Evolutionary conservation across 345 rosid species (phyloP).

Genomic region (Citrus glauca): DNA sequence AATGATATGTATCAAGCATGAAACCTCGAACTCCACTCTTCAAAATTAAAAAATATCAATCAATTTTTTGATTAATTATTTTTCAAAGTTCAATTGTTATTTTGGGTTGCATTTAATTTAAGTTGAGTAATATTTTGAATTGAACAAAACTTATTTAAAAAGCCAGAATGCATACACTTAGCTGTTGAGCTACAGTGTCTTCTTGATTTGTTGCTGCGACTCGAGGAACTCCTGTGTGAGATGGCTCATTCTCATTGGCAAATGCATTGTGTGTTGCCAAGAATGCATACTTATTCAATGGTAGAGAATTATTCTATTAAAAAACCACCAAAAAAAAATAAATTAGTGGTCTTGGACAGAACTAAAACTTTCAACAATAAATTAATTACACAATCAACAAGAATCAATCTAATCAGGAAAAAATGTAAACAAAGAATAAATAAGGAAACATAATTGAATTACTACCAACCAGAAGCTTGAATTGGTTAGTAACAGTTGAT

Average conservation of each 20-base stretch:
- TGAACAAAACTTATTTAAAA: not conserved
- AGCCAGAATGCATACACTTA: slow-evolving; percentile 34
- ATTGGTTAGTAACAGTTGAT: slow-evolving; percentile 47
- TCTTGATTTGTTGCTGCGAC: slow-evolving; percentile 59
- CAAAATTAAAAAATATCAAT: not conserved
- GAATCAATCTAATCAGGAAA: too few relatives aligned
- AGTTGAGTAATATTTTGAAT: too few relatives aligned
- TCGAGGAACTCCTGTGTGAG: slow-evolving; percentile 48
- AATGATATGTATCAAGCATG: slow-evolving; percentile 73
- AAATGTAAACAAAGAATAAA: not conserved
- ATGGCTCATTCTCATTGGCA: slow-evolving; percentile 53
- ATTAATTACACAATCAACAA: too few relatives aligned
- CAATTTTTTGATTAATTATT: too few relatives aligned
- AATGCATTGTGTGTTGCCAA: slow-evolving; percentile 69
- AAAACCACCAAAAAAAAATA: not conserved
- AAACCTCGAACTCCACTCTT: slow-evolving; percentile 69
- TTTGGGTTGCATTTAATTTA: not conserved
- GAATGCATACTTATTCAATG: slow-evolving; percentile 68
- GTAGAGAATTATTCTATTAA: slow-evolving; percentile 55
- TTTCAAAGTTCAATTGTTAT: not conserved
- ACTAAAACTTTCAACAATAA: too few relatives aligned
- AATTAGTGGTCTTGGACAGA: too few relatives aligned
- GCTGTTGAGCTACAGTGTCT: slow-evolving; percentile 55
- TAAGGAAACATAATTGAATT: not conserved
- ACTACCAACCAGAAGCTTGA: slow-evolving; percentile 51